Base-by-base conservation (phyloP, 371 early-diverging fungal species). In the Mortierella sp. region DNA sequence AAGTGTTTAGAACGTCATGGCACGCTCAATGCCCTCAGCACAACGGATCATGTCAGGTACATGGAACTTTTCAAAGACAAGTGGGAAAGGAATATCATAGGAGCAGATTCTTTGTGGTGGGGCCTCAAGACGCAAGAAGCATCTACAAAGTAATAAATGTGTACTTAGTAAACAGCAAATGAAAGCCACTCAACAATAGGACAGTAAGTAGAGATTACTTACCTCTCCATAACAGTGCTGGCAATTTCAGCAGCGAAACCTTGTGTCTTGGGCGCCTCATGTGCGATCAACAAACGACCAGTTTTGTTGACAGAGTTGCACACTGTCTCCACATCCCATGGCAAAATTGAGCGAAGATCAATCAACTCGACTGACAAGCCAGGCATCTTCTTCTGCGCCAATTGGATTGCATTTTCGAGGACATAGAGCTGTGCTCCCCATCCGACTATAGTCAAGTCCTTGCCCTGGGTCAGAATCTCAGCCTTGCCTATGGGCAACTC, bases 191-290 rank as follows among this genome's bases (percentile, higher is more conserved):
- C 16, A 16, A 50, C n/a, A 58, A 38, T 7, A 64, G 24, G 16
- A 64, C 32, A 19, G 13, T 2, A 24, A 65, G 58, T 33, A 58
- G 32, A 2, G 11, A 48, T 24, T 21, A 93, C 74, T 91, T 95
- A 93, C 65, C 92, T 85, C 63, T 98, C 97, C 89, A 96, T 95
- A 16, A 99, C 92, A 16, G 92, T 93, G 1, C 97, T 87, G 8
- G 98, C 94, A 74, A 99, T 92, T 85, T 99, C 99, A 13, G 97
- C 96, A 1, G 94, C 99, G 74, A 99, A 95, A 21, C 99, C 98
- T 45, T 89, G 90, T 0, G 97, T 97, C 63, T 92, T 87, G 21
- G 98, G 97, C 0, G 99, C 99, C 85, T 99, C 99, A 73, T 99
- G 99, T 4, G 98, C 92, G 75, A 99, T 89, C 36, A 99, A 89